Base-by-base conservation (phyloP, 352 stramenopile genomes). In the Phytophthora macrochlamydospora region DNA sequence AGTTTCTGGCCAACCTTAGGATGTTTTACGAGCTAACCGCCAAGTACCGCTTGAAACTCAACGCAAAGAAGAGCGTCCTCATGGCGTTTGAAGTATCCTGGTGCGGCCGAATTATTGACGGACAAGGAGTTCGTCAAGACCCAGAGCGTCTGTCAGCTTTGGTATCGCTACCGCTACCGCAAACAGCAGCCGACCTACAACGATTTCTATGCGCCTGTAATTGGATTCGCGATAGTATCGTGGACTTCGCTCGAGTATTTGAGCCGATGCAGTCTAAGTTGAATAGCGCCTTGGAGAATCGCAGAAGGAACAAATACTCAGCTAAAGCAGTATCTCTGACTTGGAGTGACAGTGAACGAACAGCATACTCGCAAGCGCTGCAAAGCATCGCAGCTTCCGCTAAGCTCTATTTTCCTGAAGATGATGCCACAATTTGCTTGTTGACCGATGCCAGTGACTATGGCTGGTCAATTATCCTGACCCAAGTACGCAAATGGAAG, bases 91-190 rank as follows among this genome's bases (percentile, higher is more conserved):
- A 57, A 18, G 52, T 76, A 0, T 37, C 37, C 1, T 78, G 65
- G 70, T 75, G 70, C 33, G 70, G 69, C 9, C 24, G 37, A 28
- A 56, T 66, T 38, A 67, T 75, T 48, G 49, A 61, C 30, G 61
- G 54, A 0, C 2, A 60, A 40, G 59, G 59, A n/a, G 48, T 78
- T 2, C 11, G 46, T 1, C 54, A 71, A 4, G 56, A 71, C 14
- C 56, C 70, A 1, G 28, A 50, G 2, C 18, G 55, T 18, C 2
- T 74, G 7, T 33, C 44, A 11, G 43, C 1, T 7, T 43, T 69
- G 8, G 32, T 52, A 6, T 38, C 32, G 29, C 37, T 73, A 1
- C 56, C 65, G 3, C 3, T 58, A 11, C 45, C 70, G 14, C 37
- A 11, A 32, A 72, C 37, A 7, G 56, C 58, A 18, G 65, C 28